Base-by-base conservation (phyloP, 2,329 filamentous ascomycete genomes). In the Camptophora hylomeconis region DNA sequence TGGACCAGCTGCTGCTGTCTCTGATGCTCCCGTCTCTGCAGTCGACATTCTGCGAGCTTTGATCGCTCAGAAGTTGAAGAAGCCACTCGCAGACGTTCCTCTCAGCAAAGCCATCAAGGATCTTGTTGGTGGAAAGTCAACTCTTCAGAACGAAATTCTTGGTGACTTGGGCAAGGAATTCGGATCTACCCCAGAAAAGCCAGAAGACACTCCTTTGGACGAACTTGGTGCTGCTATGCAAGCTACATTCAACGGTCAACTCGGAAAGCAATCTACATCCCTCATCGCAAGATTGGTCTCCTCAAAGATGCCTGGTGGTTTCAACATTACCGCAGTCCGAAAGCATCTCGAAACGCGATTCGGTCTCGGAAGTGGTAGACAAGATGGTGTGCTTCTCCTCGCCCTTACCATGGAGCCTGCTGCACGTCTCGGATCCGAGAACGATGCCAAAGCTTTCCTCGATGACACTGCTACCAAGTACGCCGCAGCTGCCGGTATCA, bases 261-360 rank as follows among this genome's bases (percentile, higher is more conserved):
- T 98, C 37, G 89, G 89, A 56, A 98, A 98, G 62, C 86, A 94
- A 46, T 92, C 89, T 1, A 79, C 81, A 30, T 92, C 86, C 3
- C 71, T 98, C 33, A 79, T 98, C 54, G 89, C 89, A 27, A 79
- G 89, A 45, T 66, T 98, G 53, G 89, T 98, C 23, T 95, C 89
- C 2, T 94, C 89, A 17, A 98, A 98, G 63, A 98, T 98, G 89
- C 89, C 89, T 26, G 89, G 87, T 63, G 89, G 89, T 38, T 98
- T 98, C 72, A 98, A 95, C 56, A 95, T 95, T 55, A 95, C 87
- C 49, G 70, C 83, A 8, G 82, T 92, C 25, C 74, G 89, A 49
- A 98, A 98, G 61, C 92, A 98, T 51, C 63, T 98, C 24, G 87
- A 94, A 61, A 83, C 80, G 10, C 72, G 83, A 56, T 98, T 87